Percentiles rank a stretch among this genome's conserved stretches.
Evolutionary conservation across 208 protist species (phyloP).

Genomic region (Crithidia acanthocephali): DNA sequence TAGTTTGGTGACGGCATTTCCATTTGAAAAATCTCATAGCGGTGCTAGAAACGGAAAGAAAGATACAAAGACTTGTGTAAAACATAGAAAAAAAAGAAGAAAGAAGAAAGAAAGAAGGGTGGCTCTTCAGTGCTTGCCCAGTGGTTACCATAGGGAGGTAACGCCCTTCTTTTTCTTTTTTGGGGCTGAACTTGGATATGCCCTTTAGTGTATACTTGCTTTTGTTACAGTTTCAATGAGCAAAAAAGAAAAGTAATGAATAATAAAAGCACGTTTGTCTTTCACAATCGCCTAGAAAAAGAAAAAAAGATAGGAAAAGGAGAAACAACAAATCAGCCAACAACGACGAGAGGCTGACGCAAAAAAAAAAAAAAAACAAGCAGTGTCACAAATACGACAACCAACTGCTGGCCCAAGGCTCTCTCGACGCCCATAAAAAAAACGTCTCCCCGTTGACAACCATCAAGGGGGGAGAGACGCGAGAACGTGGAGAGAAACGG

Average conservation of each 20-base stretch:
- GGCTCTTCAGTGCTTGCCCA: too few relatives aligned
- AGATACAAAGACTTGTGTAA: too few relatives aligned
- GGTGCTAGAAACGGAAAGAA: neutral
- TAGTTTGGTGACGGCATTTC: too few relatives aligned
- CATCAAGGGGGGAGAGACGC: neutral
- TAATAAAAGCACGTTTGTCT: neutral
- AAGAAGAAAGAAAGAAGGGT: neutral
- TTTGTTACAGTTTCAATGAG: constrained; percentile 4
- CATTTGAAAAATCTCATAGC: too few relatives aligned
- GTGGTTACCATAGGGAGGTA: neutral
- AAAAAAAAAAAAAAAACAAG: neutral
- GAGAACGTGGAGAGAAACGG: neutral
- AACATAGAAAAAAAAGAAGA: neutral
- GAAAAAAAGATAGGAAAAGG: constrained; percentile 5
- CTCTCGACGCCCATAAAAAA: neutral
- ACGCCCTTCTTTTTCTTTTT: neutral
- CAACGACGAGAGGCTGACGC: neutral
- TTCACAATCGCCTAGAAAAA: neutral
- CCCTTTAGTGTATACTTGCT: neutral
- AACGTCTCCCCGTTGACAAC: neutral
- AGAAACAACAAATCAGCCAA: neutral
- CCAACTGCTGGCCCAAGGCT: neutral
- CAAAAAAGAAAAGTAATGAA: neutral
- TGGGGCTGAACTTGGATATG: neutral
- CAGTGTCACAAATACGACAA: neutral